Evolutionary conservation across 805 yeast genomes (phyloP), one percentile per base, ranked within the genome.

Genomic region (Starmerella bombicola): DNA sequence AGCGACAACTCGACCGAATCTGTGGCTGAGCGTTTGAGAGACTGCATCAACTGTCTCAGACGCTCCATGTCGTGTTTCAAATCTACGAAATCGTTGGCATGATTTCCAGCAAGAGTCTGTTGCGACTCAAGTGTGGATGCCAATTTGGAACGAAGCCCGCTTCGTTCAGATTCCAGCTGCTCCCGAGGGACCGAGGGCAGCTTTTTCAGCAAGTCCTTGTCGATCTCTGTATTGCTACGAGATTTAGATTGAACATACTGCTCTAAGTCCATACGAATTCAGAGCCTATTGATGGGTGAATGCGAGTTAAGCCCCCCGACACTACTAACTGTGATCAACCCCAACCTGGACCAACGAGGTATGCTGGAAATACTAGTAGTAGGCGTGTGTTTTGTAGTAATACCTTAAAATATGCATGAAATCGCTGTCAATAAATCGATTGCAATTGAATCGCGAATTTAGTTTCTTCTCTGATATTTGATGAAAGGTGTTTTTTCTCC

Each of bases 161-260:
- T 33, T 7, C 36, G 33, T 41, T 53, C 55, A 6, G 36, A 15
- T 19, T 40, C 35, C 3, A 53, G 41, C 31, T 44, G 40, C 16
- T 42, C 18, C 34, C 39, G 49, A 2, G 54, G 54, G 28, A 53
- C 40, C 13, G 38, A 16, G 33, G 39, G 35, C 8, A 52, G 49
- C 17, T 48, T 39, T 7, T 30, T 35, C 24, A 50, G 29, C 32
- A 50, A 52, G 21, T 37, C 51, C 8, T 19, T 22, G 22, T 51
- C 52, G 35, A 32, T 21, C 6, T 19, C 16, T 5, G 4, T 25
- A 4, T 19, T 4, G 13, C 25, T 21, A 9, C 28, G 12, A 7
- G 35, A 15, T 6, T 20, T 19, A 5, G 7, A 17, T 8, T 32
- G 26, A 7, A 32, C 35, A 20, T 19, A 16, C 10, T 20, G 25